These are phyloP conservation scores for Hygrocybe coccinea DNA, from an alignment of 768 basidiomycete species.

Conservation along the genomic window DNA sequence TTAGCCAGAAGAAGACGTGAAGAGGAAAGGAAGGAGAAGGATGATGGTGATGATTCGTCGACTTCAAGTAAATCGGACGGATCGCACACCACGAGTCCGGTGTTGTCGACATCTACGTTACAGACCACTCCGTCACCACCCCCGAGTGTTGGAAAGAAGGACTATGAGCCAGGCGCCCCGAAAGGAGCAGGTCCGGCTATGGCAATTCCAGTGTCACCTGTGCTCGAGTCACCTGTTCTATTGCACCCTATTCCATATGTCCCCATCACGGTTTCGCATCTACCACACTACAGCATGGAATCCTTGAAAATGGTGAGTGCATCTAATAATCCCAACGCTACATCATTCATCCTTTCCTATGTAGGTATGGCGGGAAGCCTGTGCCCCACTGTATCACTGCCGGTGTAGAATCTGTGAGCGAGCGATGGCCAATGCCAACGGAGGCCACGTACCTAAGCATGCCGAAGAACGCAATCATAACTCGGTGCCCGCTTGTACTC, in stretches of 20 bases:
- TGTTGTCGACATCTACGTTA: constrained; percentile 66
- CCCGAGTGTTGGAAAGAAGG: constrained; percentile 40
- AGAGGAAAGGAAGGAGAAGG: constrained; percentile 23
- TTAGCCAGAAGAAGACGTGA: constrained; percentile 22
- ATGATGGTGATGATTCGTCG: constrained; percentile 45
- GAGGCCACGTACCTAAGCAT: constrained; percentile 22
- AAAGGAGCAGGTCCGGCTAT: constrained; percentile 14
- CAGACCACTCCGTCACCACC: constrained; percentile 78
- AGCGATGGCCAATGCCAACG: constrained; percentile 50
- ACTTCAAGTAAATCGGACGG: constrained; percentile 39
- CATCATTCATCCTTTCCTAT: constrained; percentile 8
- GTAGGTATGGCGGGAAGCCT: constrained; percentile 72
- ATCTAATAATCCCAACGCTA: background rate
- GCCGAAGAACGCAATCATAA: constrained; percentile 13
- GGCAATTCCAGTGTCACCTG: constrained; percentile 49
- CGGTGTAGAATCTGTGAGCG: constrained; percentile 71
- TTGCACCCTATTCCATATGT: constrained; percentile 66
- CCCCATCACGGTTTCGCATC: constrained; percentile 49
- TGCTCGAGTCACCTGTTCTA: constrained; percentile 56
- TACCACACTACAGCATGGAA: constrained; percentile 56
- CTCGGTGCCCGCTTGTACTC: constrained; percentile 4
- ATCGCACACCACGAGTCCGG: constrained; percentile 65
- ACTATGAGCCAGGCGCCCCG: constrained; percentile 18
- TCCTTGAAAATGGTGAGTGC: constrained; percentile 46
- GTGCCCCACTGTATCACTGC: constrained; percentile 65